Evolutionary conservation across 208 protist species (phyloP).

Genomic region (Trypanosoma conorhini): DNA sequence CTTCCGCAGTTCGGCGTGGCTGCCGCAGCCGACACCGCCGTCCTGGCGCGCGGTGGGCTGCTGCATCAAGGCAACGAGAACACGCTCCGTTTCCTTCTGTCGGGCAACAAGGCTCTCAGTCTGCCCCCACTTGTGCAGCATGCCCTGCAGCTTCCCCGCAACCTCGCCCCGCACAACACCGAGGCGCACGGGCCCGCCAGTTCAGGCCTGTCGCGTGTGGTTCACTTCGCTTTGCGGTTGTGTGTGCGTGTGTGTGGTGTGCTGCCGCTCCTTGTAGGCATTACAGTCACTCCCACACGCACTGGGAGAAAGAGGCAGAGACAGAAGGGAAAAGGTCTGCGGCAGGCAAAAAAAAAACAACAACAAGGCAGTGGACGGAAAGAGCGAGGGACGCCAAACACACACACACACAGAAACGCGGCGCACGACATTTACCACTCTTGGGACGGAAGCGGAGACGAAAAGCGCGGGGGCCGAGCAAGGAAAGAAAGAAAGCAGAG

Average conservation of each 20-base stretch:
- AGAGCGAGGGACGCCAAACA: neutral
- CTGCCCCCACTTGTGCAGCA: slow-evolving; percentile 4
- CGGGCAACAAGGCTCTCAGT: slow-evolving; percentile 15
- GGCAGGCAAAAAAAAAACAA: neutral
- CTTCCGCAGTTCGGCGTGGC: slow-evolving; percentile 16
- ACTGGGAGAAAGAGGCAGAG: neutral
- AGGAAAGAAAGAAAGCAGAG: neutral
- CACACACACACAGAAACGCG: no score
- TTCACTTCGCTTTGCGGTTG: no score
- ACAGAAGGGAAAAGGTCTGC: neutral
- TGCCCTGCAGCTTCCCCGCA: slow-evolving; percentile 1
- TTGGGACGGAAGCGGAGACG: no score
- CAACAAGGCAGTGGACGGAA: no score
- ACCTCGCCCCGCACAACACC: neutral
- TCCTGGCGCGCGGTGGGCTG: neutral
- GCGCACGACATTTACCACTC: no score
- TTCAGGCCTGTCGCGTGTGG: no score
- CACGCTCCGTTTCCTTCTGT: slow-evolving; percentile 17
- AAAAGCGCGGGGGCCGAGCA: neutral
- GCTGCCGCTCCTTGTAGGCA: neutral
- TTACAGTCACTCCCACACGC: neutral
- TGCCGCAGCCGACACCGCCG: neutral
- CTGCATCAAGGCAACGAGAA: slow-evolving; percentile 14
- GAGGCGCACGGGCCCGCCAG: no score
- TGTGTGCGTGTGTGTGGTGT: no score